phyloP scores from a whole-genome alignment of 176 grass and related monocot species.

The Oryza coarctata region DNA sequence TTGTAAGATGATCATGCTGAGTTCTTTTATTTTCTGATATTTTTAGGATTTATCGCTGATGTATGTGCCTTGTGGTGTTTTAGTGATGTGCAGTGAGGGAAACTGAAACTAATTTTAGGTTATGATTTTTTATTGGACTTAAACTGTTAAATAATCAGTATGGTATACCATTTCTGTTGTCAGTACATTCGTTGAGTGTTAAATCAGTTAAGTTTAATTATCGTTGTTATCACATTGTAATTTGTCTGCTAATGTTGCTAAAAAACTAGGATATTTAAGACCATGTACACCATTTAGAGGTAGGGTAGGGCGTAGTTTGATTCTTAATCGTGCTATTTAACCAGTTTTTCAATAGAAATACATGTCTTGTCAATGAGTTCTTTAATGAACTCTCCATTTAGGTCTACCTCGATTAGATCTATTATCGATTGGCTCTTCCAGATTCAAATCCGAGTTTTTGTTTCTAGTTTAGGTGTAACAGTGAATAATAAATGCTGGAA shows the following conservation, averaged over 20 bases:
- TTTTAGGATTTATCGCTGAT: not conserved
- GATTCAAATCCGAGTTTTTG: not conserved
- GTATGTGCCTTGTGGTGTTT: not conserved
- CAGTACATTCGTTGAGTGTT: not conserved
- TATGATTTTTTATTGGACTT: not conserved
- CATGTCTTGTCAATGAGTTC: not conserved
- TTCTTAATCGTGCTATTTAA: not conserved
- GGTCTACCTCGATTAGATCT: constrained; percentile 9
- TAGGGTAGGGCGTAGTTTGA: not conserved
- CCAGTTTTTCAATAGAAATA: not conserved
- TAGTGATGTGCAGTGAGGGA: not conserved
- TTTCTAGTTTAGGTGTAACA: not conserved
- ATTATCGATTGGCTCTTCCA: not conserved
- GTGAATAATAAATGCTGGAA: not conserved
- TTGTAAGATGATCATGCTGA: not conserved
- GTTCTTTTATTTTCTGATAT: not conserved
- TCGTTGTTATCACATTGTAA: not conserved
- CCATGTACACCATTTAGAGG: not conserved
- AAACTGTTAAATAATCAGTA: not conserved
- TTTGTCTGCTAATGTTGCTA: not conserved
- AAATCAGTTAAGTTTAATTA: not conserved
- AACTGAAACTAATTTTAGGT: not conserved
- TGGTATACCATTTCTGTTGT: not conserved
- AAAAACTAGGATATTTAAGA: not conserved
- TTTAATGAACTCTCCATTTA: not conserved